phyloP scores from a whole-genome alignment of 164 flowering plant species.

The Berberis thunbergii region DNA sequence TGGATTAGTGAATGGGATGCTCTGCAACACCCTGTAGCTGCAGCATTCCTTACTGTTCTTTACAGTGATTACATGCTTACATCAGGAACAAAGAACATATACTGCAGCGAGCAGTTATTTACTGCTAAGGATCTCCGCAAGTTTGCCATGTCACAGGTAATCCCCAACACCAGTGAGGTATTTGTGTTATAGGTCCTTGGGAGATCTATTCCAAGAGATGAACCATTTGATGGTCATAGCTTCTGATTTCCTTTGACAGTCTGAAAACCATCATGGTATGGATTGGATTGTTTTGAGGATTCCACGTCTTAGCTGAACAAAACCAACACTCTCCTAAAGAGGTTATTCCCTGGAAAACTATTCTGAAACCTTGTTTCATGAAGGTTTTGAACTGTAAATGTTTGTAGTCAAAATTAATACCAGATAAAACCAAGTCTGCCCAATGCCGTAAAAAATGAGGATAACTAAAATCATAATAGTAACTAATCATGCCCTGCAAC shows the following conservation, averaged over 20 bases:
- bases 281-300: no score
- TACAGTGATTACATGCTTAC: constrained; percentile 96
- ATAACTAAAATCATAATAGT: no score
- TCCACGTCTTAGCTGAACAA: no score
- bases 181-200: neutral
- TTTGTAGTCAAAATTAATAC: no score
- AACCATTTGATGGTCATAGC: neutral
- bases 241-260: neutral
- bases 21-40: constrained; percentile 88
- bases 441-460: no score
- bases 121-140: constrained; percentile 66
- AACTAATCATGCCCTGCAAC: no score
- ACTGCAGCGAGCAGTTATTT: constrained; percentile 44
- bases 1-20: constrained; percentile 87
- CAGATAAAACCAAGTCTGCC: no score
- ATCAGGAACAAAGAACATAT: constrained; percentile 39
- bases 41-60: constrained; percentile 77
- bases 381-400: no score
- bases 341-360: no score
- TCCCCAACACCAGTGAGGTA: neutral
- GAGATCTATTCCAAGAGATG: neutral
- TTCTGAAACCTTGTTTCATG: no score
- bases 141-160: constrained; percentile 88
- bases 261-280: no score
- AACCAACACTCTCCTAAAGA: no score